Evolutionary conservation across 2,329 filamentous ascomycete genomes (phyloP).

Genomic region (Trichoderma gracile): DNA sequence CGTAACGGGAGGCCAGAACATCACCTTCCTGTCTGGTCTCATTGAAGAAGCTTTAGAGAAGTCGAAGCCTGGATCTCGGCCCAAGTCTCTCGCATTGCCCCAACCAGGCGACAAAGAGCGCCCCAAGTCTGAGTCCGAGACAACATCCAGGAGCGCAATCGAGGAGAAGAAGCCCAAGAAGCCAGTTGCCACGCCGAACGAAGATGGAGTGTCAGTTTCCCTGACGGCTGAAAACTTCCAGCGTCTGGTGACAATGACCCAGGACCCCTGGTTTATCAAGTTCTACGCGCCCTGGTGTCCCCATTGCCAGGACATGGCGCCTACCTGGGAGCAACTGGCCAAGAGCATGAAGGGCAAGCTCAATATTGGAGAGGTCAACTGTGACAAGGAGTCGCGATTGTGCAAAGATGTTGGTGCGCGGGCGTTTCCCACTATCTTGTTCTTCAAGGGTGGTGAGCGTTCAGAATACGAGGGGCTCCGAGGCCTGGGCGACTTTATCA

Average conservation of each 20-base stretch:
- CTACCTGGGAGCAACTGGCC: constrained; percentile 85
- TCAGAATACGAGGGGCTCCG: constrained; percentile 92
- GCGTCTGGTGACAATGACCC: constrained; percentile 77
- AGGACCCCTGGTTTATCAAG: constrained; percentile 97
- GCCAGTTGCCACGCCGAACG: constrained; percentile 63
- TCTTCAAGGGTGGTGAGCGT: constrained; percentile 88
- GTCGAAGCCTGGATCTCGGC: constrained; percentile 78
- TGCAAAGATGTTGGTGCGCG: constrained; percentile 85
- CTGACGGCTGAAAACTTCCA: constrained; percentile 86
- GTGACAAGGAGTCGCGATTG: constrained; percentile 79
- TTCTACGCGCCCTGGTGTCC: constrained; percentile 98
- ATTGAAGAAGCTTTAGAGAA: constrained; percentile 77
- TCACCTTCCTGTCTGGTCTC: constrained; percentile 65
- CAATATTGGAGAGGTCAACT: constrained; percentile 96
- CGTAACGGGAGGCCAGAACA: constrained; percentile 66
- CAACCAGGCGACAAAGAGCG: constrained; percentile 62
- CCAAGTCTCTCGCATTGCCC: constrained; percentile 67
- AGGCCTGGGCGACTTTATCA: constrained; percentile 85
- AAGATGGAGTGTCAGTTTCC: constrained; percentile 70
- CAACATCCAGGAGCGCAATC: too few species aligned
- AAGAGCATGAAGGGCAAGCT: constrained; percentile 88
- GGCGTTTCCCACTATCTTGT: constrained; percentile 85
- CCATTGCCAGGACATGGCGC: constrained; percentile 90
- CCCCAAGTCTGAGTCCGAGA: constrained; percentile 32
- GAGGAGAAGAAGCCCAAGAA: constrained; percentile 49